Conservation (phyloP, 768 basidiomycete genomes). For the Mycena capillaripes region DNA sequence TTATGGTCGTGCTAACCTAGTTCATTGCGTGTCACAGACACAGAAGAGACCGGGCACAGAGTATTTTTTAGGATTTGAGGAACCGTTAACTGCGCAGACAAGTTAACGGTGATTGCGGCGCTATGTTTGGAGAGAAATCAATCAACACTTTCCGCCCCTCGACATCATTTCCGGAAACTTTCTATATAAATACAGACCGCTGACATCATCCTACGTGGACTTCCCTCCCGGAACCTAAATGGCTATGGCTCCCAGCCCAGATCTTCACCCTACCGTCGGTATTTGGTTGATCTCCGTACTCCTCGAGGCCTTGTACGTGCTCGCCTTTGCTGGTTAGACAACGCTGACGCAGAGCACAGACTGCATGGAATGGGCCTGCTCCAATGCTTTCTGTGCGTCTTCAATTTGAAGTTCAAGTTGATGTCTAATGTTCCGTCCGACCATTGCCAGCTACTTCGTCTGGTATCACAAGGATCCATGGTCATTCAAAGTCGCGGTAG, state of each 20-base stretch:
- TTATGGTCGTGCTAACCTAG: too few species aligned
- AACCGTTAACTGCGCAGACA: not conserved
- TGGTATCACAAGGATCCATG: constrained; percentile 23
- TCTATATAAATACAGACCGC: not conserved
- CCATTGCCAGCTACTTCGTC: not conserved
- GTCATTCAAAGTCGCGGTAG: constrained; percentile 13
- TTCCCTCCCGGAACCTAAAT: not conserved
- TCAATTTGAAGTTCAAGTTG: not conserved
- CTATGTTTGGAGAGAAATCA: not conserved
- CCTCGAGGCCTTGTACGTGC: not conserved
- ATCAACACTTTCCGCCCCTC: not conserved
- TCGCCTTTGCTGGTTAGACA: not conserved
- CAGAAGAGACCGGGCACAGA: too few species aligned
- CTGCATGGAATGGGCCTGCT: constrained; percentile 19
- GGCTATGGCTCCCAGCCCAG: not conserved
- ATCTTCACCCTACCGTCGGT: not conserved
- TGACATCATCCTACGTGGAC: not conserved
- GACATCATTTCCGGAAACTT: too few species aligned
- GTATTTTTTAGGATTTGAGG: too few species aligned
- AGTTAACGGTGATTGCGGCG: not conserved
- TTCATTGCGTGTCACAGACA: too few species aligned
- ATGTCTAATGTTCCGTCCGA: not conserved
- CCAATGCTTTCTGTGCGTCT: constrained; percentile 13
- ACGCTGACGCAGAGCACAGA: not conserved
- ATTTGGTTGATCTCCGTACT: not conserved